phyloP scores from a whole-genome alignment of 75 land plant species.

The Pinus tabuliformis region DNA sequence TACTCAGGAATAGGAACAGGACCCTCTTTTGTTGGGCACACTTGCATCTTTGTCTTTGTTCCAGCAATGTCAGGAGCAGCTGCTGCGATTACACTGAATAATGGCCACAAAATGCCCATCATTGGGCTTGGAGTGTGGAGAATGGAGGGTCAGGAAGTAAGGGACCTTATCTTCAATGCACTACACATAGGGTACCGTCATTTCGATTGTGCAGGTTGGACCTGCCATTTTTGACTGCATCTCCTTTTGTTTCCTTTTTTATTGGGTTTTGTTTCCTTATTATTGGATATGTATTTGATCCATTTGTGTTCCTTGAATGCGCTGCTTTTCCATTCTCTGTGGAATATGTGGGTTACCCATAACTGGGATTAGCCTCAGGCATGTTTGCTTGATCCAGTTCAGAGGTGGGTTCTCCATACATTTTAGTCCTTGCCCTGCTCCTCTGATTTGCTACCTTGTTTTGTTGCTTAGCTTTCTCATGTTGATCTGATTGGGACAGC shows the following conservation, averaged over 20 bases:
- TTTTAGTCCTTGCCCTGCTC: too few species aligned
- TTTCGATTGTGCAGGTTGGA: conserved; percentile 89
- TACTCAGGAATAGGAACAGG: too few species aligned
- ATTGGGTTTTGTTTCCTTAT: background rate
- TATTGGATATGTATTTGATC: too few species aligned
- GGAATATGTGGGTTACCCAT: background rate
- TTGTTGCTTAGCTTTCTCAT: background rate
- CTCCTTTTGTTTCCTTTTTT: background rate
- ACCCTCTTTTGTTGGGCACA: too few species aligned
- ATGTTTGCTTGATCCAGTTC: background rate
- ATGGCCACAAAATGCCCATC: conserved; percentile 82
- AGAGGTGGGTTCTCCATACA: background rate
- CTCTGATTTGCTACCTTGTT: too few species aligned
- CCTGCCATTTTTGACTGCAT: background rate
- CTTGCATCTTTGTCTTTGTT: too few species aligned
- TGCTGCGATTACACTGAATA: conserved; percentile 32
- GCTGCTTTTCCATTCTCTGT: background rate
- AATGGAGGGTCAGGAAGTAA: conserved; percentile 60
- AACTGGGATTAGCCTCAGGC: background rate
- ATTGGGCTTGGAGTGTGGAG: conserved; percentile 95
- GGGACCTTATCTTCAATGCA: conserved; percentile 70
- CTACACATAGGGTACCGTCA: conserved; percentile 90
- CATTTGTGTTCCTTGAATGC: background rate
- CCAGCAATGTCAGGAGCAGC: too few species aligned
- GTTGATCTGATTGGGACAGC: background rate